Evolutionary conservation across 2,329 filamentous ascomycete species (phyloP).

Genomic region (Aaosphaeria pasadenensis): DNA sequence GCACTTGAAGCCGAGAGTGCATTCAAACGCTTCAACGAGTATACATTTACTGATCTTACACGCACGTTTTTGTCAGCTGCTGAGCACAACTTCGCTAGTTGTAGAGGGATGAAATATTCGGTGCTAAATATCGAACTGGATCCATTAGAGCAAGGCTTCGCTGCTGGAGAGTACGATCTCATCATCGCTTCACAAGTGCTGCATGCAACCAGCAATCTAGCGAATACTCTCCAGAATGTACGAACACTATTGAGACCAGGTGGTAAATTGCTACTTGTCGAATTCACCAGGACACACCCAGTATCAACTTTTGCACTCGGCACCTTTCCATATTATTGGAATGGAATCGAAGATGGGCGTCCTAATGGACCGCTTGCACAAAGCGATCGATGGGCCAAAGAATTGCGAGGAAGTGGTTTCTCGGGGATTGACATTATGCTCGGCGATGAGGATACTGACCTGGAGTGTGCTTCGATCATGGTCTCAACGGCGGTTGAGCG

Average conservation of each 20-base stretch:
- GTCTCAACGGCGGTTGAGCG: constrained; percentile 3
- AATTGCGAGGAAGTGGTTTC: constrained; percentile 34
- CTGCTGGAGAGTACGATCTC: constrained; percentile 12
- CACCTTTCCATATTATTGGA: constrained; percentile 12
- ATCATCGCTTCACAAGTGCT: constrained; percentile 12
- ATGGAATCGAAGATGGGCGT: constrained; percentile 6
- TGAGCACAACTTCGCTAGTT: constrained; percentile 4
- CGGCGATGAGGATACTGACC: constrained; percentile 10
- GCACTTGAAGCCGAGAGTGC: background rate
- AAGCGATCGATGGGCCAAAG: constrained; percentile 27
- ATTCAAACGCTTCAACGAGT: constrained; percentile 9
- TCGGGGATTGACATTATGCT: constrained; percentile 21
- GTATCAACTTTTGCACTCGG: constrained; percentile 3
- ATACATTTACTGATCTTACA: constrained; percentile 16
- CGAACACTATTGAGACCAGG: constrained; percentile 35
- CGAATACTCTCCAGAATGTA: constrained; percentile 15
- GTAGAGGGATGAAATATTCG: constrained; percentile 2
- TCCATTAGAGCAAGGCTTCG: constrained; percentile 8
- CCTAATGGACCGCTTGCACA: constrained; percentile 13
- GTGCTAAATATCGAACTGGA: constrained; percentile 13
- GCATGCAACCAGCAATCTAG: constrained; percentile 10
- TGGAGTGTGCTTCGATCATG: background rate
- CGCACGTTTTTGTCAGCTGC: constrained; percentile 5
- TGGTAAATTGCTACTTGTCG: constrained; percentile 46
- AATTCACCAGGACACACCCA: constrained; percentile 19